Conservation (phyloP, 306 rosid genomes). For the Cicer judaicum region DNA sequence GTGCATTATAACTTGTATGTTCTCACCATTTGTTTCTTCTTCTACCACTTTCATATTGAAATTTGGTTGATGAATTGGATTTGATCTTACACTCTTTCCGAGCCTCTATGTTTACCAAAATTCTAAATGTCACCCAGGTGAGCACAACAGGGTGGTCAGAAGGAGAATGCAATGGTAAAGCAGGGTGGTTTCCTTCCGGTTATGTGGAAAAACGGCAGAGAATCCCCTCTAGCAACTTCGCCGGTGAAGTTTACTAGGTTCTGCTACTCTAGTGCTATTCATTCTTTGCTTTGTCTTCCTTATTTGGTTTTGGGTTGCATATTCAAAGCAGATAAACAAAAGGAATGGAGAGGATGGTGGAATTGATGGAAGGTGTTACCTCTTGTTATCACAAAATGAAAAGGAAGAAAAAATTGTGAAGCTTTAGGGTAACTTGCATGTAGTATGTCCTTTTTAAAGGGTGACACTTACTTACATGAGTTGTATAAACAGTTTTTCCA, state of each 20-base stretch:
- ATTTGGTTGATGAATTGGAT: constrained; percentile 18
- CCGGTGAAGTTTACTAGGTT: constrained; percentile 65
- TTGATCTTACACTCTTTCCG: constrained; percentile 18
- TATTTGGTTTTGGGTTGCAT: constrained; percentile 38
- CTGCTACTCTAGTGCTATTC: constrained; percentile 30
- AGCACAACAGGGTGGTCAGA: constrained; percentile 91
- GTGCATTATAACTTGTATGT: background rate
- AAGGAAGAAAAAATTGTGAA: constrained; percentile 18
- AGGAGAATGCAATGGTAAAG: constrained; percentile 91
- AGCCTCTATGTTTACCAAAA: constrained; percentile 32
- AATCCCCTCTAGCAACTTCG: constrained; percentile 60
- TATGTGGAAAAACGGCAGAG: constrained; percentile 87
- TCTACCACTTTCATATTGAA: constrained; percentile 16
- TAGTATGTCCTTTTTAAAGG: constrained; percentile 19
- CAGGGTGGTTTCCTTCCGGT: constrained; percentile 94
- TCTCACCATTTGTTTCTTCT: background rate
- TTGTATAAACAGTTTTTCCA: constrained; percentile 36
- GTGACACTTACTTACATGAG: constrained; percentile 24
- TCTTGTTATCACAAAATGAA: constrained; percentile 17
- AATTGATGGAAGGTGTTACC: constrained; percentile 36
- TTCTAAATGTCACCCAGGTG: constrained; percentile 56
- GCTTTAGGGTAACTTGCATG: constrained; percentile 54
- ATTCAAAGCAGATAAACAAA: constrained; percentile 28
- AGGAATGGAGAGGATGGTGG: constrained; percentile 25
- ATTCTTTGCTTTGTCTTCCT: constrained; percentile 34